Evolutionary conservation across 164 flowering plant genomes (phyloP).

Genomic region (Vitis riparia): DNA sequence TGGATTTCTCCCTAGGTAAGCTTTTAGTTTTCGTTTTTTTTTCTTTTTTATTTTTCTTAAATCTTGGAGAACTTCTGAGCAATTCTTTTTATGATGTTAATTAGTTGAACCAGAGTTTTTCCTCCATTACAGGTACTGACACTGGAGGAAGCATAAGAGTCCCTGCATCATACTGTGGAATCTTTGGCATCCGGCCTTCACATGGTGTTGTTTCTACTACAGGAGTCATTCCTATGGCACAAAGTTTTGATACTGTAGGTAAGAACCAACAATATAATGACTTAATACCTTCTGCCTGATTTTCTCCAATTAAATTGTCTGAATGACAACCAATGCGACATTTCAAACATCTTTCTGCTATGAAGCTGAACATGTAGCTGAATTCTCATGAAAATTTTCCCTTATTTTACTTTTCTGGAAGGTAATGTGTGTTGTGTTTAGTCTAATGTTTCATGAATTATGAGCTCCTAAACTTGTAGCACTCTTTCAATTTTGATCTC

Average conservation of each 20-base stretch:
- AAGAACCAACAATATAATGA: slow-evolving; percentile 15
- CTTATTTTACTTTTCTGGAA: too few species aligned
- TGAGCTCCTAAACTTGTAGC: not conserved
- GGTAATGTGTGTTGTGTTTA: too few species aligned
- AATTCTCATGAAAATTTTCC: too few species aligned
- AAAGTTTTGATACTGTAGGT: slow-evolving; percentile 97
- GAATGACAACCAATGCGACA: too few species aligned
- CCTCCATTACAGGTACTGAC: slow-evolving; percentile 68
- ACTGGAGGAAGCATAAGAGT: slow-evolving; percentile 93
- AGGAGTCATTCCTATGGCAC: slow-evolving; percentile 90
- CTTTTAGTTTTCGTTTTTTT: not conserved
- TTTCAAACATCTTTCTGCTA: too few species aligned
- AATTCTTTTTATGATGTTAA: not conserved
- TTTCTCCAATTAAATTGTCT: too few species aligned
- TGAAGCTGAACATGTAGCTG: too few species aligned
- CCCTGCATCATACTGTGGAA: slow-evolving; percentile 89
- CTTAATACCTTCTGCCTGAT: not conserved
- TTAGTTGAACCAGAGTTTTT: not conserved
- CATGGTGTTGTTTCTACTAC: slow-evolving; percentile 63
- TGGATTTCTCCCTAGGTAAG: slow-evolving; percentile 84
- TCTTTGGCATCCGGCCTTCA: slow-evolving; percentile 89
- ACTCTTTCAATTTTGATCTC: not conserved
- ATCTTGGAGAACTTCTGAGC: not conserved
- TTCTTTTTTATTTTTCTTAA: not conserved
- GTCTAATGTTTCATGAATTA: too few species aligned